Percentiles rank a stretch among this genome's conserved stretches.
Evolutionary conservation across 73 alveolate species (phyloP).

Genomic region (Paramecium bursaria): DNA sequence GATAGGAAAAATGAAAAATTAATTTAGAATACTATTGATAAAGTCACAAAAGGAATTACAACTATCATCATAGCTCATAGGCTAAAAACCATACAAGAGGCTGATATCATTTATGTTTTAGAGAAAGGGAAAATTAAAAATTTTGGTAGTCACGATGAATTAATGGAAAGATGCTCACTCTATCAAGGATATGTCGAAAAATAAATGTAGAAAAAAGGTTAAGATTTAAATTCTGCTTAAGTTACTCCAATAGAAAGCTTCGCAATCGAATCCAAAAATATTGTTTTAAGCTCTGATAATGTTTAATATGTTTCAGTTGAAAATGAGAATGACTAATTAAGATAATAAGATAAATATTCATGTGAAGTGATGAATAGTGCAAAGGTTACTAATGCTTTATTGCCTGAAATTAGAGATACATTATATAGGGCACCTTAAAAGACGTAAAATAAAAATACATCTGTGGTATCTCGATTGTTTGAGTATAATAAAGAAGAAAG

Average conservation of each 20-base stretch:
- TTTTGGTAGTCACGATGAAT: slow-evolving; percentile 75
- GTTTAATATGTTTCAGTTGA: slow-evolving; percentile 8
- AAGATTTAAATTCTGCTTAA: slow-evolving; percentile 39
- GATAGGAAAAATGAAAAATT: slow-evolving; percentile 68
- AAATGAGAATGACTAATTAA: slow-evolving; percentile 25
- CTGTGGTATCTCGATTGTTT: too few species aligned
- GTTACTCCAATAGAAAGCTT: slow-evolving; percentile 75
- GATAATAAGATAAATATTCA: slow-evolving; percentile 7
- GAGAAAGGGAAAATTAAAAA: slow-evolving; percentile 78
- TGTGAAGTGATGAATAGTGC: slow-evolving; percentile 45
- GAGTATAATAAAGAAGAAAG: slow-evolving; percentile 58
- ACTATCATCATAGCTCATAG: slow-evolving; percentile 87
- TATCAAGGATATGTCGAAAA: slow-evolving; percentile 49
- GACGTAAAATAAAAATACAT: too few species aligned
- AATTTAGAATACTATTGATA: slow-evolving; percentile 64
- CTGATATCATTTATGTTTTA: slow-evolving; percentile 80
- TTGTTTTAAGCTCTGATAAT: too few species aligned
- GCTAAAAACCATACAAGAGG: slow-evolving; percentile 78
- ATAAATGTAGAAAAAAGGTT: slow-evolving; percentile 9
- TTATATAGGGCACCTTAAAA: too few species aligned
- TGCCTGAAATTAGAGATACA: too few species aligned
- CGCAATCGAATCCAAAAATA: too few species aligned
- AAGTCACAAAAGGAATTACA: slow-evolving; percentile 71
- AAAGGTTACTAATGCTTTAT: too few species aligned
- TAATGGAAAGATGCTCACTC: slow-evolving; percentile 54